Percentiles rank a stretch among this genome's conserved stretches.
These are phyloP conservation scores for Fusarium oligoseptatum DNA, from an alignment of 2,329 filamentous ascomycete genomes.

Conservation along the genomic window DNA sequence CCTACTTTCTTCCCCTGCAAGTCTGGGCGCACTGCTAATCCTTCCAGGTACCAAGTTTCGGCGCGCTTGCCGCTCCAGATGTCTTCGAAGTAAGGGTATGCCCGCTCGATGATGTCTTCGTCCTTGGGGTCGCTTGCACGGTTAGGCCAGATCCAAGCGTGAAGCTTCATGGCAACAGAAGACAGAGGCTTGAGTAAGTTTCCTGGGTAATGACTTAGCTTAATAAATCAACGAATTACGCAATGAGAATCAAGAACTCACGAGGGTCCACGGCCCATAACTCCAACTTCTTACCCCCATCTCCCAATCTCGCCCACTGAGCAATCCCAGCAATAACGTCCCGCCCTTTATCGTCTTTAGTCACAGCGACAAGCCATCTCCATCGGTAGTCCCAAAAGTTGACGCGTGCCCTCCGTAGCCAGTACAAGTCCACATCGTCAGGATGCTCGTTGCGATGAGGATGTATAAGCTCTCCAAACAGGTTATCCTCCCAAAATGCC, in stretches of 20 bases:
- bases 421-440: constrained; percentile 49
- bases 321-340: constrained; percentile 33
- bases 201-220: constrained; percentile 12
- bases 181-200: constrained; percentile 36
- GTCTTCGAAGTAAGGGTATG: constrained; percentile 29
- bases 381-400: constrained; percentile 48
- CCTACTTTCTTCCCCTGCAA: constrained; percentile 55
- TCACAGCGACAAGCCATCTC: constrained; percentile 46
- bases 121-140: constrained; percentile 24
- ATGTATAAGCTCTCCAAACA: constrained; percentile 52
- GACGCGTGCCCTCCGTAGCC: constrained; percentile 44
- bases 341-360: constrained; percentile 22
- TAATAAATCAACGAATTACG: rapidly evolving
- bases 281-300: constrained; percentile 29
- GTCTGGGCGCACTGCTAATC: constrained; percentile 55
- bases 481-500: constrained; percentile 52
- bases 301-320: constrained; percentile 39
- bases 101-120: constrained; percentile 32
- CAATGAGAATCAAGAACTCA: not conserved
- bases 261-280: constrained; percentile 28
- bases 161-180: constrained; percentile 24
- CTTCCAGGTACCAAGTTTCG: constrained; percentile 54
- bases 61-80: constrained; percentile 39
- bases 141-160: constrained; percentile 19
- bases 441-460: constrained; percentile 51